Evolutionary conservation across 1,139 yeast species (phyloP).

Genomic region (Kodamaea fungicola): DNA sequence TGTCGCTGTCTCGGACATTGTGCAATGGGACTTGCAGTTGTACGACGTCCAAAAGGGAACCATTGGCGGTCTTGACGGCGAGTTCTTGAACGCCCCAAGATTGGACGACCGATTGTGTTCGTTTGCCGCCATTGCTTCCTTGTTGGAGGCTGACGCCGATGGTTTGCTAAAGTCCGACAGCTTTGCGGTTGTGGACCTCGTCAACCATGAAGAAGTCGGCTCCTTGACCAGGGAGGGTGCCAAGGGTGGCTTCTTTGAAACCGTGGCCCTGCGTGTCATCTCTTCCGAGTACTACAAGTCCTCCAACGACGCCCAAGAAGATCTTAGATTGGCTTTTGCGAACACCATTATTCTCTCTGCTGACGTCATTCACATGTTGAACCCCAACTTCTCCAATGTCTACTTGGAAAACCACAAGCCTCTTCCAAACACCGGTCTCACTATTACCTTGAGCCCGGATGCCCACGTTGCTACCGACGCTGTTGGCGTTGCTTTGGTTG

Average conservation of each 20-base stretch:
- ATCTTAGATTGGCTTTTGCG: constrained; percentile 38
- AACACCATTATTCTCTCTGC: constrained; percentile 61
- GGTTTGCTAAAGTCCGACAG: constrained; percentile 23
- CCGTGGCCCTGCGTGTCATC: constrained; percentile 39
- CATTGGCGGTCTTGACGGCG: constrained; percentile 57
- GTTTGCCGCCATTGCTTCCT: constrained; percentile 52
- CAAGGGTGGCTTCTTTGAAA: constrained; percentile 49
- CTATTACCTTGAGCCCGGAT: constrained; percentile 70
- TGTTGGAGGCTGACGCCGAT: constrained; percentile 38
- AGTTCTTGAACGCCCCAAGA: constrained; percentile 63
- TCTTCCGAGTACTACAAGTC: constrained; percentile 18
- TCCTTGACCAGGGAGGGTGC: constrained; percentile 59
- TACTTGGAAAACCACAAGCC: constrained; percentile 77
- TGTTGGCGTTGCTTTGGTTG: constrained; percentile 61
- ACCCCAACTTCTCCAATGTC: constrained; percentile 58
- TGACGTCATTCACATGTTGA: constrained; percentile 62
- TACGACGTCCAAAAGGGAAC: constrained; percentile 63
- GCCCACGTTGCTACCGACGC: constrained; percentile 81
- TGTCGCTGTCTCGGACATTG: constrained; percentile 47
- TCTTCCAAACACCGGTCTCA: constrained; percentile 70
- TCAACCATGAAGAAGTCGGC: constrained; percentile 65
- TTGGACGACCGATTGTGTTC: constrained; percentile 67
- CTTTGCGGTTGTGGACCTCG: constrained; percentile 50
- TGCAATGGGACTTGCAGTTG: constrained; percentile 59
- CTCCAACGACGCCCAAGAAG: constrained; percentile 21